Evolutionary conservation across 495 filamentous ascomycete genomes (phyloP).

Genomic region (Clavariopsis aquatica): DNA sequence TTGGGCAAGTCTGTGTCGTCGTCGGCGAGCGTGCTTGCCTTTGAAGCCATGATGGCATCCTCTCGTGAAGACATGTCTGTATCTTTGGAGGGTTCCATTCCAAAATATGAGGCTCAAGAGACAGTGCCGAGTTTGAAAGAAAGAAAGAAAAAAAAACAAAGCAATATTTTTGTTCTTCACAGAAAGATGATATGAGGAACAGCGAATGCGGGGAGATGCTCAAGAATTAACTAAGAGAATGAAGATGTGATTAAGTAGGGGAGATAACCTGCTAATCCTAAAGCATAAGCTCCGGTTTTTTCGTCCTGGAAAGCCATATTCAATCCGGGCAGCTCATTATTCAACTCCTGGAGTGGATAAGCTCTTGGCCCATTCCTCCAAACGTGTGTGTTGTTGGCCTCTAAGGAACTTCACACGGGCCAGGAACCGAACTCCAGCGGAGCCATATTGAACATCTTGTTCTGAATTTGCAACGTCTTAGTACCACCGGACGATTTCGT

Average conservation of each 20-base stretch:
- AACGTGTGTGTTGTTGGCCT: neutral
- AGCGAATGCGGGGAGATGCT: too few species aligned
- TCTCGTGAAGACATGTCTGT: neutral
- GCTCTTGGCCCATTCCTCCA: neutral
- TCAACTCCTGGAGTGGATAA: too few species aligned
- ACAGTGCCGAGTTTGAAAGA: too few species aligned
- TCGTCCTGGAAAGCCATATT: neutral
- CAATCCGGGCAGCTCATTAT: neutral
- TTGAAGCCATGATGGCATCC: neutral
- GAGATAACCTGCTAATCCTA: neutral
- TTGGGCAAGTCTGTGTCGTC: neutral
- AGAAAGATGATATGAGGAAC: too few species aligned
- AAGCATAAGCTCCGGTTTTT: neutral
- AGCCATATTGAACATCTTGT: neutral
- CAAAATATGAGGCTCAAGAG: neutral
- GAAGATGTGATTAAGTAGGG: neutral
- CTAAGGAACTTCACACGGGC: neutral
- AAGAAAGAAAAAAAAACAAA: too few species aligned
- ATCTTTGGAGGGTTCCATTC: neutral
- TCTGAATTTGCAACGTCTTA: neutral
- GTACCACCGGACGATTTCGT: neutral
- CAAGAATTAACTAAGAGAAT: too few species aligned
- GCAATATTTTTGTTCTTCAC: too few species aligned
- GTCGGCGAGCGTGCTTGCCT: neutral
- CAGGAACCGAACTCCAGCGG: neutral